Base-by-base conservation (phyloP, 768 basidiomycete genomes). In the Pleurotus sapidus region DNA sequence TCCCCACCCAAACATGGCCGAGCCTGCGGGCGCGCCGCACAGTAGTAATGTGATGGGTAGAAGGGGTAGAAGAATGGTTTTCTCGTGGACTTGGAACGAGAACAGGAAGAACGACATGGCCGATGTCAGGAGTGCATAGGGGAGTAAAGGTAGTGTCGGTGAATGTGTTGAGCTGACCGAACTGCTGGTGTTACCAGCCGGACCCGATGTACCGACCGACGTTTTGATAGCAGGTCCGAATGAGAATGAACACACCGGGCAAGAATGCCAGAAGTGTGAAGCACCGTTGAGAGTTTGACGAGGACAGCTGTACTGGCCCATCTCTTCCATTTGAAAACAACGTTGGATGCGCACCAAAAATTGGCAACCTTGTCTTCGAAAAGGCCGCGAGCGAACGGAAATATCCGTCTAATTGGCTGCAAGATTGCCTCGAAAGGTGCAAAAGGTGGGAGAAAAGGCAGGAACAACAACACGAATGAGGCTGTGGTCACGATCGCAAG, bases 291-390 rank as follows among this genome's bases (percentile, higher is more conserved):
- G 2, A 90, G 68, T 60, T 83, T 85, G 56, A 93, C 73, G 5
- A 95, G 78, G 3, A 77, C 65, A 0, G 63, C 66, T 2, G 74
- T 67, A 1, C 77, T 68, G 4, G 81, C 76, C 75, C 77, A 83
- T 25, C 70, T 69, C 49, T 82, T 84, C 89, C 95, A 97, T 68
- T 96, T 97, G 72, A 98, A 69, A 12, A 90, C 71, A 20, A 95
- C 87, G 67, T 98, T 93, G 15, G 88, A 84, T 30, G 93, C 91
- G 70, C 95, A 97, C 95, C 95, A 98, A 67, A 96, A 92, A 68
- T 98, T 98, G 40, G 95, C 93, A 20, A 98, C 95, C 66, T 96
- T 95, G 74, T 96, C 93, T 67, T 96, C 94, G 65, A 95, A 95
- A 2, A 95, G 76, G 12, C 95, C 95, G 25, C 95, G 86, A 5